phyloP scores from a whole-genome alignment of 192 early-diverging fungal species.

The Coemansia sp. region DNA sequence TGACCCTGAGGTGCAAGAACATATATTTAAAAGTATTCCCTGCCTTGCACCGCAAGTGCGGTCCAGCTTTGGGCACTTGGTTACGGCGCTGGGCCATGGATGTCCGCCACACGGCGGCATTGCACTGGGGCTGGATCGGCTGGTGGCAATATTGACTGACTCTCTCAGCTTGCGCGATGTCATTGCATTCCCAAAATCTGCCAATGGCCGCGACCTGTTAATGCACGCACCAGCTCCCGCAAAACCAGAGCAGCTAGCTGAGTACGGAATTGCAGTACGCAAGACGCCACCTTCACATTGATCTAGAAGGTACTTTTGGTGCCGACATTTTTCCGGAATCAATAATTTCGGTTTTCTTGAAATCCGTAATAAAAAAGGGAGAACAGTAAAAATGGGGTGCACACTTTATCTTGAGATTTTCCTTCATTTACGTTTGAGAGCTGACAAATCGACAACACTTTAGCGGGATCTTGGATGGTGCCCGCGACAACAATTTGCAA shows the following conservation, averaged over 20 bases:
- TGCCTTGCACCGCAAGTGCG: constrained; percentile 58
- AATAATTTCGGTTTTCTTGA: background rate
- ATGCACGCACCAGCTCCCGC: constrained; percentile 72
- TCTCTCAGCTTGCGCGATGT: constrained; percentile 80
- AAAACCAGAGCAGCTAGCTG: constrained; percentile 58
- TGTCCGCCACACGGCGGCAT: constrained; percentile 91
- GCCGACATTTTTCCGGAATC: background rate
- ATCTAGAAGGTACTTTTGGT: background rate
- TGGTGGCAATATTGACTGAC: constrained; percentile 73
- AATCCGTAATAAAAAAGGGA: too few relatives aligned
- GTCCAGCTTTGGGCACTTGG: constrained; percentile 73
- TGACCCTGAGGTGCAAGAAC: constrained; percentile 68
- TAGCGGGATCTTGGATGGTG: too few relatives aligned
- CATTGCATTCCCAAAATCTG: constrained; percentile 89
- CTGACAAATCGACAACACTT: too few relatives aligned
- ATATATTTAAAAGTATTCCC: constrained; percentile 72
- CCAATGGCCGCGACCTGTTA: constrained; percentile 77
- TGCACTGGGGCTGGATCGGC: constrained; percentile 78
- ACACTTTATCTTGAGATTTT: too few relatives aligned
- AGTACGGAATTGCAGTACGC: constrained; percentile 56
- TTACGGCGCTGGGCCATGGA: constrained; percentile 75
- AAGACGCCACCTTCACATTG: background rate
- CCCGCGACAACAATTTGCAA: too few relatives aligned
- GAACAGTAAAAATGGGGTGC: too few relatives aligned
- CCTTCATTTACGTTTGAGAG: too few relatives aligned